Percentiles rank a stretch among this genome's conserved stretches.
Evolutionary conservation across 2,329 filamentous ascomycete species (phyloP).

Genomic region (Volutella citrinella): DNA sequence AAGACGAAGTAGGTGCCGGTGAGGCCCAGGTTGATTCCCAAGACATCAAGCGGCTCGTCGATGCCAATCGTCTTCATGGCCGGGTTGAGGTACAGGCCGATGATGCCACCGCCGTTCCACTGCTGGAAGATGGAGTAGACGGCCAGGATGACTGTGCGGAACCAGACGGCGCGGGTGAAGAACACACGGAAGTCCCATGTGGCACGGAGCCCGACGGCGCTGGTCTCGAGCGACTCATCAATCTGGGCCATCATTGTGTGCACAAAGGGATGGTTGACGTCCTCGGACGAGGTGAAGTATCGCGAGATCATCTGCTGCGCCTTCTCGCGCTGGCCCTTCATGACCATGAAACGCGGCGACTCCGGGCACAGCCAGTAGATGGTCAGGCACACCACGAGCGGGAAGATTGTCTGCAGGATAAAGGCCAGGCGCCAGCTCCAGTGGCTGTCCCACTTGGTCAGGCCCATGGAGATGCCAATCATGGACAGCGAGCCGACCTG

Average conservation of each 20-base stretch:
- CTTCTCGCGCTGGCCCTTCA: slow-evolving; percentile 19
- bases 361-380: slow-evolving; percentile 21
- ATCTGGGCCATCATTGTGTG: slow-evolving; percentile 17
- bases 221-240: slow-evolving; percentile 19
- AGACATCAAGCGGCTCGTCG: slow-evolving; percentile 10
- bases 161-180: slow-evolving; percentile 14
- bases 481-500: slow-evolving; percentile 20
- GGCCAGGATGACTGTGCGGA: slow-evolving; percentile 13
- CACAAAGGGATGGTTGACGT: slow-evolving; percentile 18
- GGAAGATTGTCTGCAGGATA: slow-evolving; percentile 19
- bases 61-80: slow-evolving; percentile 17
- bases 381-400: slow-evolving; percentile 14
- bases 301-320: slow-evolving; percentile 15
- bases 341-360: slow-evolving; percentile 22
- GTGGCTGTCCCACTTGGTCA: slow-evolving; percentile 20
- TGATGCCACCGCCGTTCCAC: slow-evolving; percentile 17
- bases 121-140: slow-evolving; percentile 19
- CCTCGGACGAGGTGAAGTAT: slow-evolving; percentile 18
- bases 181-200: slow-evolving; percentile 20
- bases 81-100: slow-evolving; percentile 17
- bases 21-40: slow-evolving; percentile 18
- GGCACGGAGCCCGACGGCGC: slow-evolving; percentile 10
- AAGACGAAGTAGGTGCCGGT: slow-evolving; percentile 22
- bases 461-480: slow-evolving; percentile 21
- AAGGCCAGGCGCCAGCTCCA: slow-evolving; percentile 21